Evolutionary conservation across 768 basidiomycete species (phyloP).

Genomic region (Saitozyma sp.): DNA sequence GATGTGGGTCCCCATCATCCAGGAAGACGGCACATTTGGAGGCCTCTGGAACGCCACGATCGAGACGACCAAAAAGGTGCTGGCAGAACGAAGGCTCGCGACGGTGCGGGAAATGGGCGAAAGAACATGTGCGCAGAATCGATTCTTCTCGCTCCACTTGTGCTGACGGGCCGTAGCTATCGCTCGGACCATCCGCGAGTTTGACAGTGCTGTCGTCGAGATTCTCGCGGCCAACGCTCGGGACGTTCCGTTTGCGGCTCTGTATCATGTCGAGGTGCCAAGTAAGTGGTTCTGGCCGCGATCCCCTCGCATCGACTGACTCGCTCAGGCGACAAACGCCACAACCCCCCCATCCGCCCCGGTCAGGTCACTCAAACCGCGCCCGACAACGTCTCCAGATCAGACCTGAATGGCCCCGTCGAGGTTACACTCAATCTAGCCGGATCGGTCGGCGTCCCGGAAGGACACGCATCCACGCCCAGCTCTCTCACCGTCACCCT

Average conservation of each 20-base stretch:
- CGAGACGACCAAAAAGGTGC: slow-evolving; percentile 42
- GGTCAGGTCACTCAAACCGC: not conserved
- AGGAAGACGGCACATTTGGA: slow-evolving; percentile 40
- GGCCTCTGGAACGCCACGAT: slow-evolving; percentile 49
- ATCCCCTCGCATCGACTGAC: too few relatives aligned
- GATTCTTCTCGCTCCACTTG: not conserved
- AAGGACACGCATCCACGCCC: slow-evolving; percentile 34
- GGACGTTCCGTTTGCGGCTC: slow-evolving; percentile 44
- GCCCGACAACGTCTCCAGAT: not conserved
- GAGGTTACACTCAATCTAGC: slow-evolving; percentile 28
- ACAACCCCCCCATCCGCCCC: not conserved
- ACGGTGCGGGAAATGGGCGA: slow-evolving; percentile 47
- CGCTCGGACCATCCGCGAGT: slow-evolving; percentile 43
- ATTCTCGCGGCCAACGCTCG: slow-evolving; percentile 33
- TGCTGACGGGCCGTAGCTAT: slow-evolving; percentile 24
- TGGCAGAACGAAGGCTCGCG: slow-evolving; percentile 42
- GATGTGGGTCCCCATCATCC: slow-evolving; percentile 47
- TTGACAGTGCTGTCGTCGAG: slow-evolving; percentile 41
- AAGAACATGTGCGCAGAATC: slow-evolving; percentile 28
- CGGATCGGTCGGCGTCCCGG: slow-evolving; percentile 44
- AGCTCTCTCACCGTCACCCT: slow-evolving; percentile 9
- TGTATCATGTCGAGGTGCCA: slow-evolving; percentile 42
- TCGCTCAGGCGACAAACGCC: too few relatives aligned
- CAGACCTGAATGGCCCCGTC: not conserved
- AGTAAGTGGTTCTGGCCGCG: slow-evolving; percentile 4